Evolutionary conservation across 305 asterid genomes (phyloP).

Genomic region (Euphrasia arctica): DNA sequence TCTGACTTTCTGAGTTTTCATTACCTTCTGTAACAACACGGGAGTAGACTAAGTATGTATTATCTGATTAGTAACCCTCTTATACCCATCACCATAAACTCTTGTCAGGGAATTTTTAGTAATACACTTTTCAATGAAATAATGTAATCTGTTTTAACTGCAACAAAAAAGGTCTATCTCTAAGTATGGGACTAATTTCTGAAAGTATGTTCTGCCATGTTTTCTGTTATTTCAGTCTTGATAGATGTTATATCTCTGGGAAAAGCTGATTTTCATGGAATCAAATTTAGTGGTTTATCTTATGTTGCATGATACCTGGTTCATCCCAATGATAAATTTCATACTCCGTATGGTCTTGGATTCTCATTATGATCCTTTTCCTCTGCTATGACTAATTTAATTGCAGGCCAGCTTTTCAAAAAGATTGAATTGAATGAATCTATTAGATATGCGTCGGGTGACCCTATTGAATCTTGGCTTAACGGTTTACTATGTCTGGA

Average conservation of each 20-base stretch:
- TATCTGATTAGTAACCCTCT: too few species aligned
- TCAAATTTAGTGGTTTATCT: neutral
- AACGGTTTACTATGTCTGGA: constrained; percentile 80
- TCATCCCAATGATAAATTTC: neutral
- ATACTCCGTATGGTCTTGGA: neutral
- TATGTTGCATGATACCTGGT: constrained; percentile 5
- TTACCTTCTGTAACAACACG: neutral
- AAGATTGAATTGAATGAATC: constrained; percentile 83
- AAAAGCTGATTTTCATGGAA: constrained; percentile 3
- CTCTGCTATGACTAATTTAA: constrained; percentile 22
- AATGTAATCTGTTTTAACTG: neutral
- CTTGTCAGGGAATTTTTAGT: neutral
- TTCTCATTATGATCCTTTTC: constrained; percentile 15
- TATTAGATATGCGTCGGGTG: constrained; percentile 94
- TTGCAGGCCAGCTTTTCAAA: constrained; percentile 73
- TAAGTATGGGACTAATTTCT: neutral
- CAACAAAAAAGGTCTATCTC: neutral
- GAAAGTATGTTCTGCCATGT: neutral
- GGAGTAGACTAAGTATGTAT: too few species aligned
- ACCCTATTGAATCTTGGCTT: constrained; percentile 92
- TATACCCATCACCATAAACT: neutral
- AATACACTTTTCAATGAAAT: neutral
- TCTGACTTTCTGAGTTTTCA: neutral
- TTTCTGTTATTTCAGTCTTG: neutral
- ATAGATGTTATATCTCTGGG: constrained; percentile 3